Percentiles rank a stretch among this genome's conserved stretches.
Conservation (phyloP, 768 basidiomycete genomes). For the Paxillus ammoniavirescens region DNA sequence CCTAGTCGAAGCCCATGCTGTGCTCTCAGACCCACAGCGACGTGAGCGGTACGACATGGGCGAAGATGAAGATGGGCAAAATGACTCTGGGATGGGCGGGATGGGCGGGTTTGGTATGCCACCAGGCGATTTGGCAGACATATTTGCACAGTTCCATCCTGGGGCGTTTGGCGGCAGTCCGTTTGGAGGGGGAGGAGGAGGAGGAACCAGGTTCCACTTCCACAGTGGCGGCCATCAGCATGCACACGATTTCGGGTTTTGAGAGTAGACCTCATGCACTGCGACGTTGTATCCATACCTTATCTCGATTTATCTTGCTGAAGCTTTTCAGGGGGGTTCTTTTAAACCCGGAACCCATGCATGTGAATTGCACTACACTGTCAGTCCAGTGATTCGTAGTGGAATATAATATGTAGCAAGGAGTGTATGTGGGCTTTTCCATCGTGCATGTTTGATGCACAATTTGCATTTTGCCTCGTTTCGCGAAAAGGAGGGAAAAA, state of each 20-base stretch:
- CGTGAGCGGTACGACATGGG: conserved; percentile 79
- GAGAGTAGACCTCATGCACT: conserved; percentile 1
- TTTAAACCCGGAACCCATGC: too few relatives aligned
- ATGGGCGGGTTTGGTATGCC: conserved; percentile 43
- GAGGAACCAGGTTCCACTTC: conserved; percentile 33
- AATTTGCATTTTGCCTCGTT: too few relatives aligned
- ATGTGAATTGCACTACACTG: too few relatives aligned
- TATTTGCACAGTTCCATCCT: conserved; percentile 65
- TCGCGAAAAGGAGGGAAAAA: too few relatives aligned
- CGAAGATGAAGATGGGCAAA: conserved; percentile 74
- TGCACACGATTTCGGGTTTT: conserved; percentile 18
- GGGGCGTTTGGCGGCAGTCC: conserved; percentile 30
- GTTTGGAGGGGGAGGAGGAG: conserved; percentile 23
- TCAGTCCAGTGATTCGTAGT: too few relatives aligned
- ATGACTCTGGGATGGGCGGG: conserved; percentile 38
- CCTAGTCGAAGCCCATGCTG: conserved; percentile 76
- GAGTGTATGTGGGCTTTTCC: too few relatives aligned
- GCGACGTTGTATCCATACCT: not conserved
- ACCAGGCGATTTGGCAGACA: conserved; percentile 55
- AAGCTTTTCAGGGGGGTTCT: not conserved
- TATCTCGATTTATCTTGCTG: not conserved
- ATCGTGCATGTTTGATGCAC: too few relatives aligned
- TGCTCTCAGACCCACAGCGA: conserved; percentile 73
- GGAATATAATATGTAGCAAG: too few relatives aligned
- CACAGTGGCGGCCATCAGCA: conserved; percentile 11